Base-by-base conservation (phyloP, 140 eudicot species). In the Senecio squalidus region DNA sequence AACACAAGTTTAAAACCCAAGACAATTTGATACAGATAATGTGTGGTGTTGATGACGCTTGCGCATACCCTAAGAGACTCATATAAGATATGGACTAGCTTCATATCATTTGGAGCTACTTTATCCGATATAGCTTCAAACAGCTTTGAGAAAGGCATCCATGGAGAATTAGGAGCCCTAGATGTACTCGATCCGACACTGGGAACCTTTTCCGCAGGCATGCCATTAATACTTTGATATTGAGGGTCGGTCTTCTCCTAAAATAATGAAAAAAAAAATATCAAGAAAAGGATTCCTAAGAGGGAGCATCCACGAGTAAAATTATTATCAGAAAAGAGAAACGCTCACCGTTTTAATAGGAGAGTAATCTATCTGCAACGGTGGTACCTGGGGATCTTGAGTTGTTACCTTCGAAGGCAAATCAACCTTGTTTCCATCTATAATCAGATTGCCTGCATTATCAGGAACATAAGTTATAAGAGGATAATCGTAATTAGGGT, bases 61-160 rank as follows among this genome's bases (percentile, higher is more conserved):
- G 4, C 9, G 33, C 74, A 39, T 67, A 85, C 97, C 93, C 63
- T 80, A 62, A 74, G 85, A 49, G 78, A 51, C 23, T 76, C 94
- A 26, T 82, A 89, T 27, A 80, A 68, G 33, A 51, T 56, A 15
- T 50, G 66, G 41, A 89, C 79, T 10, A 73, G 75, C 21, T 80
- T 58, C 94, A 89, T 75, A 34, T 67, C 69, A 21, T 67, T 49
- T 14, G 82, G 65, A 65, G 81, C 33, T 53, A 85, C 77, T 71
- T 80, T 72, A 25, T 68, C 62, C 3, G 93, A 77, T 26, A 89
- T 75, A 17, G 89, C 97, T 58, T 64, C 84, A 70, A 89, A 75
- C 73, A 89, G 64, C 83, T 77, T 67, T 1, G 89, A 74, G 18
- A 89, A 89, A 2, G 97, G 84, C 93, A 89, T 80, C 89, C 87